Evolutionary conservation across 2,329 filamentous ascomycete species (phyloP), one percentile per base, ranked within the genome.

Genomic region (Macrophomina tecta): DNA sequence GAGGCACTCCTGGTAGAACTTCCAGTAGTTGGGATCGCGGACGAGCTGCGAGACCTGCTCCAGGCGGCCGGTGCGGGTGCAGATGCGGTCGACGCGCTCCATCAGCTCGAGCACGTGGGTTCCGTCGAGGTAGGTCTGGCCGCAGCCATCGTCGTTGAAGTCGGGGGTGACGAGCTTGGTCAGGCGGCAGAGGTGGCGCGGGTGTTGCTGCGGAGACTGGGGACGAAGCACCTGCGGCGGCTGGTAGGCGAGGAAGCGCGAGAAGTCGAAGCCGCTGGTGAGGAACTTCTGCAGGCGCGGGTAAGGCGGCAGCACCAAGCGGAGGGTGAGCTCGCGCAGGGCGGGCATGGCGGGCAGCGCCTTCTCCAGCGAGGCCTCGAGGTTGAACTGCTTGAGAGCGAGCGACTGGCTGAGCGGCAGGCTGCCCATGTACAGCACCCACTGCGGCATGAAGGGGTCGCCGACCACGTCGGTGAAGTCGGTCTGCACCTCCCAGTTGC

Each of bases 71-170:
- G 58, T 62, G 38, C 46, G 46, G 30, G 48, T 28, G 58, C 42
- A 62, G 42, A 62, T 16, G 58, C 58, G 58, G 45, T 62, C 58
- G 58, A 62, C 58, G 45, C 58, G 58, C 58, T 49, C 58, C 58
- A 62, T 62, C 45, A 62, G 58, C 58, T 62, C 58, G 58, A 62
- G 58, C 58, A 62, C 58, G 58, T 62, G 58, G 45, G 58, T 62
- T 30, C 58, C 58, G 45, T 62, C 58, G 42, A 62, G 23, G 30
- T 62, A 62, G 8, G 58, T 62, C 42, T 62, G 28, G 58, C 28
- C 58, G 58, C 23, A 23, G 23, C 58, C 58, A 45, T 62, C 58
- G 58, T 62, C 58, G 42, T 36, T 62, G 45, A 62, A 62, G 45
- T 62, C 58, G 9, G 58, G 58, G 42, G 58, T 62, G 58, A 62